phyloP scores from a whole-genome alignment of 371 early-diverging fungal species.

The Paraphysoderma sedebokerense region DNA sequence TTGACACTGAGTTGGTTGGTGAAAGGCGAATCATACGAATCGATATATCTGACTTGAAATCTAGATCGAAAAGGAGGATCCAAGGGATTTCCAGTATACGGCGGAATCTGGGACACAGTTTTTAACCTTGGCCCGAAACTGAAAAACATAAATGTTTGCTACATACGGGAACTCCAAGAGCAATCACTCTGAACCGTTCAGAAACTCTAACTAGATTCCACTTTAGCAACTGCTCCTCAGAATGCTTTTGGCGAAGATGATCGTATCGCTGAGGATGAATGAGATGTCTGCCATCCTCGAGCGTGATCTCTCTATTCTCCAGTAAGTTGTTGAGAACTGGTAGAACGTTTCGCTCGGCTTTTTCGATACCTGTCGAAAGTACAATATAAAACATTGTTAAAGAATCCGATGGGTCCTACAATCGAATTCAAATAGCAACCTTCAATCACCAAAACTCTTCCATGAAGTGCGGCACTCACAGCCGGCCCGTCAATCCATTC shows the following conservation, averaged over 20 bases:
- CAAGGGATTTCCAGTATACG: conserved; percentile 57
- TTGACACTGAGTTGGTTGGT: too few species aligned
- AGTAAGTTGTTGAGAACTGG: conserved; percentile 72
- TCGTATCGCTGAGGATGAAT: conserved; percentile 45
- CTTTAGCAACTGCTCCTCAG: conserved; percentile 21
- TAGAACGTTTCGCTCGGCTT: conserved; percentile 71
- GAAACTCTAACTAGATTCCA: conserved; percentile 51
- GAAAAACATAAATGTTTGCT: too few species aligned
- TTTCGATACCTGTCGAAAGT: too few species aligned
- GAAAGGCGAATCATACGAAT: too few species aligned
- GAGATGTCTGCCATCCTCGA: conserved; percentile 70
- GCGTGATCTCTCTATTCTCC: conserved; percentile 72
- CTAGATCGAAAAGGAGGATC: conserved; percentile 71
- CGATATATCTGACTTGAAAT: conserved; percentile 38
- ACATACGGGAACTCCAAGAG: conserved; percentile 64
- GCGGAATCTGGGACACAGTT: too few species aligned
- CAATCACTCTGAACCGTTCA: conserved; percentile 55
- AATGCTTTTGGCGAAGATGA: conserved; percentile 12
- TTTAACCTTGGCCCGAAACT: too few species aligned
- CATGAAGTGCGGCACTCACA: conserved; percentile 64
- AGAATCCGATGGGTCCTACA: too few species aligned
- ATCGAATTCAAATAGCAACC: too few species aligned
- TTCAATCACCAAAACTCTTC: conserved; percentile 59
- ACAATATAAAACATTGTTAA: too few species aligned
- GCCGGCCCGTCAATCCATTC: conserved; percentile 54